Conservation (phyloP, 2,329 filamentous ascomycete genomes). For the Beauveria brongniartii region DNA sequence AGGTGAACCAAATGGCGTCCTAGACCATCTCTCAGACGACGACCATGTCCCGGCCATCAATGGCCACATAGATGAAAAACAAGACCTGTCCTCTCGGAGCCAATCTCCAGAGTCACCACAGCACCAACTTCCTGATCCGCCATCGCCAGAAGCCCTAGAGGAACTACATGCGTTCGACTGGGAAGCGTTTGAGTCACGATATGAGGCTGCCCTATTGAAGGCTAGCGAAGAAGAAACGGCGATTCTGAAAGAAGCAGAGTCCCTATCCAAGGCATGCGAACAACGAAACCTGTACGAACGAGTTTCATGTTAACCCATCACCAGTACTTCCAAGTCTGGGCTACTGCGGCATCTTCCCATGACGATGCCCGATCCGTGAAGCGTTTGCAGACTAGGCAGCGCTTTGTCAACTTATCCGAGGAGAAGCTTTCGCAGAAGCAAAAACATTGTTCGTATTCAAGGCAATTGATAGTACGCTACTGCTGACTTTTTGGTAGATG, state of each 20-base stretch:
- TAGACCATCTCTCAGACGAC: not conserved
- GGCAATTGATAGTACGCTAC: too few species aligned
- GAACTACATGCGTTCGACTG: slow-evolving; percentile 53
- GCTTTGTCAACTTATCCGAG: slow-evolving; percentile 69
- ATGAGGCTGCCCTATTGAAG: slow-evolving; percentile 55
- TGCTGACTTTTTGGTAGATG: slow-evolving; percentile 20
- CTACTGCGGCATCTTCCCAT: slow-evolving; percentile 58
- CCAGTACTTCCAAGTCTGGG: slow-evolving; percentile 76
- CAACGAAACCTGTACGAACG: not conserved
- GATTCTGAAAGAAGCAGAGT: slow-evolving; percentile 58
- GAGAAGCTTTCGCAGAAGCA: slow-evolving; percentile 64
- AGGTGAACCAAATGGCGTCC: slow-evolving; percentile 4
- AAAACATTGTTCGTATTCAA: slow-evolving; percentile 59
- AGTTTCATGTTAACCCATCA: not conserved
- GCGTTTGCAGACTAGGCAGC: slow-evolving; percentile 70
- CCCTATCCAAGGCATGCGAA: slow-evolving; percentile 51
- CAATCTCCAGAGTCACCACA: not conserved
- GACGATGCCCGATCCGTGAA: slow-evolving; percentile 73
- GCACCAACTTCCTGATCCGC: not conserved
- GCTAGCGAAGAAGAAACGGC: slow-evolving; percentile 56
- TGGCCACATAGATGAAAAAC: not conserved
- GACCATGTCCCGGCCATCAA: not conserved
- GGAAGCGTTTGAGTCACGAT: slow-evolving; percentile 65
- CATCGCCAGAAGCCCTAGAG: not conserved
- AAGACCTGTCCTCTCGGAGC: not conserved